A percentile compares a stretch with the other conserved stretches of the same genome.
Evolutionary conservation across 2,329 filamentous ascomycete species (phyloP).

Genomic region (Metarhizium sp.): DNA sequence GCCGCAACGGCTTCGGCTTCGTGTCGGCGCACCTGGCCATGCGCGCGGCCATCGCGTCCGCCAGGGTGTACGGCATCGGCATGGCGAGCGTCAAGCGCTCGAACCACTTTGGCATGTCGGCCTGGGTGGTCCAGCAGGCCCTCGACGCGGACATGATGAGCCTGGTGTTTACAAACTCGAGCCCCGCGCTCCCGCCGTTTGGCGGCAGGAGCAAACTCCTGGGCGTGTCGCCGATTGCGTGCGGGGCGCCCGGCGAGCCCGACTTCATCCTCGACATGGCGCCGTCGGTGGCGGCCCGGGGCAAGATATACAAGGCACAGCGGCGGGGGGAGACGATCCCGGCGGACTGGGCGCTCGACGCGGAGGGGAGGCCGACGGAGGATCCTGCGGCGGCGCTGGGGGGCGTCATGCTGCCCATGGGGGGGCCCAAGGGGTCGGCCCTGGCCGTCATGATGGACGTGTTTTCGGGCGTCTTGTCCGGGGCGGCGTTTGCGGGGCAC

Average conservation of each 20-base stretch:
- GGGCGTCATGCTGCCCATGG: constrained; percentile 80
- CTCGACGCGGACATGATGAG: constrained; percentile 63
- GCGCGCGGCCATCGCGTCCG: constrained; percentile 57
- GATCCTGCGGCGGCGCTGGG: constrained; percentile 62
- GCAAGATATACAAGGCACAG: constrained; percentile 64
- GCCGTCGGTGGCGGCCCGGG: constrained; percentile 58
- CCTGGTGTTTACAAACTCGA: constrained; percentile 63
- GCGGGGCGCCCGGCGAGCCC: constrained; percentile 56
- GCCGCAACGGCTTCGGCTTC: constrained; percentile 67
- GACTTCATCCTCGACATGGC: constrained; percentile 69
- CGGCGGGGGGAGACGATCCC: constrained; percentile 62
- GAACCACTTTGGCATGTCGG: constrained; percentile 78
- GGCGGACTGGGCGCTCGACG: constrained; percentile 64
- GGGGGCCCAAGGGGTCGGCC: constrained; percentile 71
- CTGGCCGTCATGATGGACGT: constrained; percentile 83
- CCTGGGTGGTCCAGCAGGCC: constrained; percentile 72
- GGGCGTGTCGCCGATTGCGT: constrained; percentile 66
- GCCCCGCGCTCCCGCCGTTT: constrained; percentile 62
- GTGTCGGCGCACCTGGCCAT: constrained; percentile 60
- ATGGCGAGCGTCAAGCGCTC: constrained; percentile 68
- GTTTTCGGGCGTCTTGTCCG: constrained; percentile 70
- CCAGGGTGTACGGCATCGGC: constrained; percentile 57
- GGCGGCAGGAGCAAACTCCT: constrained; percentile 60
- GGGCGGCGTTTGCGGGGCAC: constrained; percentile 67
- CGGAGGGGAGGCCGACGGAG: constrained; percentile 57